These are phyloP conservation scores for Aspergillus ellipticus DNA, from an alignment of 495 filamentous ascomycete species.

Conservation along the genomic window DNA sequence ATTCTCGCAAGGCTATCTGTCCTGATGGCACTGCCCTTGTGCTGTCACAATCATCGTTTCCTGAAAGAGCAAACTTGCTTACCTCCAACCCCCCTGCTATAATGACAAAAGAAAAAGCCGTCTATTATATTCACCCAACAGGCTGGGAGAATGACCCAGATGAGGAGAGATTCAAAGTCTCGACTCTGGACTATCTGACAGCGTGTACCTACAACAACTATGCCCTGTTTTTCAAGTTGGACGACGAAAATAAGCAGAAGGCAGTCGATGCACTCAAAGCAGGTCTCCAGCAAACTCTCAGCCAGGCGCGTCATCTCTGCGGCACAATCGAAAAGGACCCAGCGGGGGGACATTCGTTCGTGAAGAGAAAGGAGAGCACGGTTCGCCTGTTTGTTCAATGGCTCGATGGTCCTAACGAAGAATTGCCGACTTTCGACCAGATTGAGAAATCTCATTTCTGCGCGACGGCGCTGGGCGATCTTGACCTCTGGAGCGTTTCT, in stretches of 20 bases:
- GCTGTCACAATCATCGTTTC: no score
- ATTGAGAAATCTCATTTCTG: slow-evolving; percentile 14
- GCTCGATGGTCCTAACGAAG: slow-evolving; percentile 29
- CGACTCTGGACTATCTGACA: slow-evolving; percentile 20
- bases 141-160: slow-evolving; percentile 21
- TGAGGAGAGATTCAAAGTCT: slow-evolving; percentile 21
- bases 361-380: slow-evolving; percentile 39
- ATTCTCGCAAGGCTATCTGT: no score
- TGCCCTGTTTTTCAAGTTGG: slow-evolving; percentile 36
- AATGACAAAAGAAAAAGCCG: slow-evolving; percentile 17
- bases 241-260: slow-evolving; percentile 27
- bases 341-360: slow-evolving; percentile 32
- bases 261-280: slow-evolving; percentile 21
- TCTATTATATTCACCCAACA: slow-evolving; percentile 11
- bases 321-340: slow-evolving; percentile 40
- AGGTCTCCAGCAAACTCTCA: slow-evolving; percentile 39
- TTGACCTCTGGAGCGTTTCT: slow-evolving; percentile 24
- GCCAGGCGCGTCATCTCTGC: slow-evolving; percentile 38
- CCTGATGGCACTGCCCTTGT: no score
- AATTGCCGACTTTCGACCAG: slow-evolving; percentile 19
- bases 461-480: slow-evolving; percentile 21
- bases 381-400: slow-evolving; percentile 40
- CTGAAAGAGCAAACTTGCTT: no score
- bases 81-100: background rate
- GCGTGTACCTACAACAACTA: slow-evolving; percentile 23